Evolutionary conservation across 352 stramenopile genomes (phyloP), one percentile per base, ranked within the genome.

Genomic region (Phytophthora fragariaefolia): DNA sequence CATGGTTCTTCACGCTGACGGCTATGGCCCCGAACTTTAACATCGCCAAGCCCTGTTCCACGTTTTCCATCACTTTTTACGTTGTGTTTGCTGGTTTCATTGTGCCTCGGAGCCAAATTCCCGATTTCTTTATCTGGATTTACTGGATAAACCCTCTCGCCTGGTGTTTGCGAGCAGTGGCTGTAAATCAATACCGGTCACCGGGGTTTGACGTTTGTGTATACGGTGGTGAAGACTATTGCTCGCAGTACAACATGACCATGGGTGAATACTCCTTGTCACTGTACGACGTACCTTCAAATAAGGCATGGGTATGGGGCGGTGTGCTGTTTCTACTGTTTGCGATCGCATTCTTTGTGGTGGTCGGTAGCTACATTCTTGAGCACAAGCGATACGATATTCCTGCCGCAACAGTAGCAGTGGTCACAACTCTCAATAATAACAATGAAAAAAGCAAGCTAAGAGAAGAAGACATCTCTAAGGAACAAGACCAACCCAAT

Each of bases 131-230:
- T 7, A 63, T 71, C n/a, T 89, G 78, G 80, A 22, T 87, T 22
- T 87, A 83, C 49, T 85, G 73, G 67, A 71, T 90, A 23, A 83
- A 86, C 43, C 82, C 80, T 0, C 18, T 89, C 5, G 51, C 72
- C 0, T 89, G 80, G 80, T 66, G 55, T 9, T 38, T 79, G 30
- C 76, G 79, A 6, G 20, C 72, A 3, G 47, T 83, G 1, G 62
- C 59, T 6, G 62, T 82, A 20, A 77, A 55, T 26, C 61, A 85
- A 40, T 85, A 83, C 17, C 55, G 63, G 5, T 78, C 64, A 13
- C 43, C 50, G 1, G 48, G 18, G 1, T 72, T 76, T n/a, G 66
- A 74, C 32, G 66, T 67, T 9, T 79, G 71, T 32, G 58, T 59
- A 7, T 79, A 76, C 45, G 55, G 23, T 0, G 62, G 45, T 10